Conservation (phyloP, 768 basidiomycete species). For the Naganishia antarctica region DNA sequence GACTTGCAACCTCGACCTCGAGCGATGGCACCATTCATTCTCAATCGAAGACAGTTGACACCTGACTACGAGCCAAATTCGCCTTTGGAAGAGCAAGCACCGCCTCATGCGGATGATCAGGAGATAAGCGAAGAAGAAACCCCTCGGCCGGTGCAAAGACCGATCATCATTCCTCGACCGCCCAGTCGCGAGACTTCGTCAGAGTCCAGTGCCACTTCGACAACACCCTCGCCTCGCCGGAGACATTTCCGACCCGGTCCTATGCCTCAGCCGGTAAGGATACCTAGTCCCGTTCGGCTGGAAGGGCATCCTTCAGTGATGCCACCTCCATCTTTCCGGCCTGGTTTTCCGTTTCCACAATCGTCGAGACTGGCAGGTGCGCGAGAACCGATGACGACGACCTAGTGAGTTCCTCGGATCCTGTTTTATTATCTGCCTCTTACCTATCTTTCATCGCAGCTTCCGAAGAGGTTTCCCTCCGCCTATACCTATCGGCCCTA, state of each 20-base stretch:
- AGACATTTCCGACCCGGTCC: slow-evolving; percentile 25
- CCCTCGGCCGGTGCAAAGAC: slow-evolving; percentile 14
- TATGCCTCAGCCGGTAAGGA: slow-evolving; percentile 17
- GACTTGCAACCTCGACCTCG: slow-evolving; percentile 6
- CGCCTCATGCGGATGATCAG: neutral
- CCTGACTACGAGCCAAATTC: neutral
- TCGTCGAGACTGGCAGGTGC: slow-evolving; percentile 45
- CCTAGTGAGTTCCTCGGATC: slow-evolving; percentile 35
- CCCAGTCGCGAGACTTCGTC: neutral
- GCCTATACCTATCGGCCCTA: slow-evolving; percentile 26
- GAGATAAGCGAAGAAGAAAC: neutral
- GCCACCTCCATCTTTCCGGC: slow-evolving; percentile 13
- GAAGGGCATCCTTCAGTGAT: slow-evolving; percentile 13
- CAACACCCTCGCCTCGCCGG: slow-evolving; percentile 1
- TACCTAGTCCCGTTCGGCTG: slow-evolving; percentile 24
- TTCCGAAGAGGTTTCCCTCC: slow-evolving; percentile 26
- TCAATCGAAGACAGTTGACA: neutral
- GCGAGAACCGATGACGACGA: slow-evolving; percentile 48
- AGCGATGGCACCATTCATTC: slow-evolving; percentile 18
- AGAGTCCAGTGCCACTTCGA: neutral
- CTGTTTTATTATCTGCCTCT: slow-evolving; percentile 7
- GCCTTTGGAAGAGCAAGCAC: neutral
- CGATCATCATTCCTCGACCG: neutral
- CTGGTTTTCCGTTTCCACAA: slow-evolving; percentile 27
- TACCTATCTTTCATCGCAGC: neutral